Base-by-base conservation (phyloP, 164 flowering plant species). In the Vitis cinerea region DNA sequence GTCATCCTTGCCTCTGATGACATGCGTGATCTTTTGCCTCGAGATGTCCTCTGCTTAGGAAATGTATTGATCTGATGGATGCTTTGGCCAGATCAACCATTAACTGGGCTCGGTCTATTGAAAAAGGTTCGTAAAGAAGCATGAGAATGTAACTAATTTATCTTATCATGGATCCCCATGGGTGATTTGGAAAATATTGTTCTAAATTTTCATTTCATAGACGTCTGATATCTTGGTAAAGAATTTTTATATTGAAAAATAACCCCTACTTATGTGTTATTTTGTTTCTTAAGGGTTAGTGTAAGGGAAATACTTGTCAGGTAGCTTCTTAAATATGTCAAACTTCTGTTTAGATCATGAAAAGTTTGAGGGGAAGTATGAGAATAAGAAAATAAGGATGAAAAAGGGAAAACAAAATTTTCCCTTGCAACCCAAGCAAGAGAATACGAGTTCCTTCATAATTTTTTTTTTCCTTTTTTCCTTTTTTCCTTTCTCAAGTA, bases 1-100 rank as follows among this genome's bases (percentile, higher is more conserved):
- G 76, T 80, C n/a, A 63, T 80, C 64, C 80, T 80, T 52, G 83
- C 78, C 3, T 80, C 83, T 14, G 80, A 76, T 68, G 80, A 76
- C 12, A 73, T 80, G 78, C 51, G 59, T 29, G 72, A 74, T 66
- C 61, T 80, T 61, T 70, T 80, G 66, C 83, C 83, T 19, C 63
- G 9, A 48, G 78, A 76, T 17, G 83, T 74, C 83, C 80, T 51
- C 80, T 80, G 62, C 80, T 80, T 49, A 80, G 61, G 69, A 80
- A 74, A 68, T 80, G 83, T 16, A 63, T 77, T 17, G 80, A 80
- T 27, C 83, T 80, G 9, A 71, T 80, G 75, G 83, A 80, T 60
- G 75, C 80, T 30, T 61, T 76, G 68, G 83, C 71, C 11, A 67
- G 83, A 29, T 74, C 80, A 27, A 65, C 76, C 9, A 58, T 76